phyloP scores from a whole-genome alignment of 805 yeast species.

The Lachancea cidri region DNA sequence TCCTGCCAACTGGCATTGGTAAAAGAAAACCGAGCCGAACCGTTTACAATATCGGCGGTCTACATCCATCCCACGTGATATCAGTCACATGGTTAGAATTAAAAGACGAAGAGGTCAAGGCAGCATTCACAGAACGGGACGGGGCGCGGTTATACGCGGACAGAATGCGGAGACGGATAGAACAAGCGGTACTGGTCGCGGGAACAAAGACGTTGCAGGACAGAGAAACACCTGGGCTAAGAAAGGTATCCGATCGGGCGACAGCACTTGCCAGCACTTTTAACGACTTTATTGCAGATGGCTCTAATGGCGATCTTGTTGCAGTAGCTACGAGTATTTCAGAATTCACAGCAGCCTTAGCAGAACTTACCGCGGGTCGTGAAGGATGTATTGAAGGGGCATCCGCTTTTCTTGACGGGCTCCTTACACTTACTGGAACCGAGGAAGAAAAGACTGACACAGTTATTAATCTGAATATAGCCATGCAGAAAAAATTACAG shows the following conservation, averaged over 20 bases:
- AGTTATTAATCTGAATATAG: conserved; percentile 70
- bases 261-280: conserved; percentile 78
- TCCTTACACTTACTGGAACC: conserved; percentile 49
- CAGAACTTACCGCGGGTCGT: conserved; percentile 58
- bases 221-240: not conserved
- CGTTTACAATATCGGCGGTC: no score
- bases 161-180: no score
- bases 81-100: no score
- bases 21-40: no score
- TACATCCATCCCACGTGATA: no score
- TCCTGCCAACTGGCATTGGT: no score
- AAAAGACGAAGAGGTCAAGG: no score
- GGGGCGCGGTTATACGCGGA: no score
- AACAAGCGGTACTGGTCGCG: no score
- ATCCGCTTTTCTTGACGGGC: conserved; percentile 54
- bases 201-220: conserved; percentile 39
- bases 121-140: no score
- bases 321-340: conserved; percentile 56
- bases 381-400: conserved; percentile 71
- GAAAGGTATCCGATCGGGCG: conserved; percentile 53
- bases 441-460: conserved; percentile 69
- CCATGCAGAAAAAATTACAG: conserved; percentile 59
- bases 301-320: conserved; percentile 59
- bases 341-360: conserved; percentile 53
- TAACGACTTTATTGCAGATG: conserved; percentile 72